Evolutionary conservation across 1,139 yeast species (phyloP).

Genomic region (Saccharomyces hybrid): DNA sequence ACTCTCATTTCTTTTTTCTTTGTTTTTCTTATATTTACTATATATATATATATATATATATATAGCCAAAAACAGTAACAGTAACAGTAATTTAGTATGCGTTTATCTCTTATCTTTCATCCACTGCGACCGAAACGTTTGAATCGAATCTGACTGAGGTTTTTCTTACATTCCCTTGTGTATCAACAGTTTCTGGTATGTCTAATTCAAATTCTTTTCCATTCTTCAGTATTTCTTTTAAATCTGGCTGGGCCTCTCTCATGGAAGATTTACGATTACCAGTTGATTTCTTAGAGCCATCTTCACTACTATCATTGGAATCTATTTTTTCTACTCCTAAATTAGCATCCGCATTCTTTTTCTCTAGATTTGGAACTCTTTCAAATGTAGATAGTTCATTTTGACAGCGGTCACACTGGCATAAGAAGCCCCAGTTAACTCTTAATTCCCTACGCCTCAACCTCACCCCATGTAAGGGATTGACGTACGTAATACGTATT

Average conservation of each 20-base stretch:
- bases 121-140: slow-evolving; percentile 43
- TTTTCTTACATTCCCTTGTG: slow-evolving; percentile 37
- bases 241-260: slow-evolving; percentile 34
- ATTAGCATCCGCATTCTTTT: slow-evolving; percentile 1
- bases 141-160: slow-evolving; percentile 71
- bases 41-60: background rate
- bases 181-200: slow-evolving; percentile 35
- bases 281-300: slow-evolving; percentile 7
- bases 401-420: slow-evolving; percentile 60
- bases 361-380: slow-evolving; percentile 6
- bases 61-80: background rate
- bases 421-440: slow-evolving; percentile 79
- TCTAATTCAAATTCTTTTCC: slow-evolving; percentile 44
- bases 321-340: background rate
- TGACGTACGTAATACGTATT: slow-evolving; percentile 60
- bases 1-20: background rate
- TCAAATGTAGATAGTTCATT: slow-evolving; percentile 35
- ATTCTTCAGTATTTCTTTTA: slow-evolving; percentile 42
- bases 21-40: background rate
- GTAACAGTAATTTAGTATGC: background rate
- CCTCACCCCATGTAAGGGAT: slow-evolving; percentile 53
- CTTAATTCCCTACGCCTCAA: slow-evolving; percentile 61
- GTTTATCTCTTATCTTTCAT: slow-evolving; percentile 16
- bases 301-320: background rate
- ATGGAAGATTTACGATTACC: slow-evolving; percentile 27